Evolutionary conservation across 129 eudicot species (phyloP).

Genomic region (Scalesia atractyloides): DNA sequence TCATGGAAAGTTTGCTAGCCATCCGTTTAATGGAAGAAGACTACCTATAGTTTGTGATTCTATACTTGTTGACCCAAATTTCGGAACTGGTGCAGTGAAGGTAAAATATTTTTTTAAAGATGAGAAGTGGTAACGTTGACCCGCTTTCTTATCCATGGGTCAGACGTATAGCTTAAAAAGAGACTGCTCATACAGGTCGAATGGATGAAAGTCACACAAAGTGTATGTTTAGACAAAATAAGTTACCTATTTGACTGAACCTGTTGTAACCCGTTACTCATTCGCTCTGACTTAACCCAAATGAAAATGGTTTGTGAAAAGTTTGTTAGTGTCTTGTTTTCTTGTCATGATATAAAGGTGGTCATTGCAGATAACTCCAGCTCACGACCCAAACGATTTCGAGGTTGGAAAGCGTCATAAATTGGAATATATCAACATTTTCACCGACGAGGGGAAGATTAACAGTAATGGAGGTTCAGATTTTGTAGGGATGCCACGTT

Average conservation of each 20-base stretch:
- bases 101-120: constrained; percentile 33
- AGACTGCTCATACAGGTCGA: neutral
- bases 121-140: neutral
- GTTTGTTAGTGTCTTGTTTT: neutral
- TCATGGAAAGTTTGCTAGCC: constrained; percentile 83
- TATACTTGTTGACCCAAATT: constrained; percentile 81
- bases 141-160: neutral
- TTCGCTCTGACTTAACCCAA: neutral
- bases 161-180: neutral
- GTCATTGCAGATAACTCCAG: constrained; percentile 83
- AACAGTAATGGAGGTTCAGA: constrained; percentile 82
- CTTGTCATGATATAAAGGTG: neutral
- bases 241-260: neutral
- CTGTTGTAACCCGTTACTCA: neutral
- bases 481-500: constrained; percentile 86
- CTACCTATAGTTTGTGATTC: constrained; percentile 87
- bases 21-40: constrained; percentile 84
- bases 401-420: constrained; percentile 93
- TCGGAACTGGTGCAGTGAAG: constrained; percentile 98
- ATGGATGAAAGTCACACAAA: neutral
- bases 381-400: constrained; percentile 98
- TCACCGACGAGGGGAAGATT: constrained; percentile 94
- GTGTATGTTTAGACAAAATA: constrained; percentile 4
- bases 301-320: neutral
- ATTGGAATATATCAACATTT: constrained; percentile 79